Base-by-base conservation (phyloP, 176 grass and related monocot species). In the Carex myosuroides region DNA sequence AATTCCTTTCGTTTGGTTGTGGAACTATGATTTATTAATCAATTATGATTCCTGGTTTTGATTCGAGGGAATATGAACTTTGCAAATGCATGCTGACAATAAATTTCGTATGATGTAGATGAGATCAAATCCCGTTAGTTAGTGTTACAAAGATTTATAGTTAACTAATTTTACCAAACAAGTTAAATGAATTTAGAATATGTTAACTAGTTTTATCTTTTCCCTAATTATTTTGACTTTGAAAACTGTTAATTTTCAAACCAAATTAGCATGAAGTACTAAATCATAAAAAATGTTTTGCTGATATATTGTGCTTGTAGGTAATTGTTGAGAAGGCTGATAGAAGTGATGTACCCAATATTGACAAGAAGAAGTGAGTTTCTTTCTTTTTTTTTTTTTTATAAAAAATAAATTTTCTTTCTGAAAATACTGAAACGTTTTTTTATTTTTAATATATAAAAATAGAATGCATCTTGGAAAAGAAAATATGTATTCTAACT, bases 301-400 rank as follows among this genome's bases (percentile, higher is more conserved):
- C 8, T 60, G 14, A 39, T 64, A 46, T 24, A 65, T 69, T 66
- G 60, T 33, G 18, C n/a, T 65, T 55, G 21, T 71, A 89, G 87
- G 87, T 89, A 54, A 89, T 89, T 53, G 87, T 89, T 54, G 87
- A 89, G 78, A 89, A 85, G 67, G 83, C 87, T 33, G 83, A 85
- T 16, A 89, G 64, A 74, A 89, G 87, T 17, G 77, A 85, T 41
- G 56, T 89, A 35, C 87, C 87, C n/a, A 74, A 81, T 54, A 85
- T 89, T 82, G 87, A 89, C 75, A 89, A 89, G 87, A 89, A 89
- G 79, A 89, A 89, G 87, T 85, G 20, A 59, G 83, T 39, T 26
- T 11, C 18, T 44, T 22, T n/a, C 52, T 79, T 14, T 37, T 0
- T 76, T 57, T 72, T 0, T 55, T 32, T 71, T 46, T 72, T 8